Percentiles rank a stretch among this genome's conserved stretches.
These are phyloP conservation scores for Pharus latifolius DNA, from an alignment of 176 grass and related monocot genomes.

Conservation along the genomic window DNA sequence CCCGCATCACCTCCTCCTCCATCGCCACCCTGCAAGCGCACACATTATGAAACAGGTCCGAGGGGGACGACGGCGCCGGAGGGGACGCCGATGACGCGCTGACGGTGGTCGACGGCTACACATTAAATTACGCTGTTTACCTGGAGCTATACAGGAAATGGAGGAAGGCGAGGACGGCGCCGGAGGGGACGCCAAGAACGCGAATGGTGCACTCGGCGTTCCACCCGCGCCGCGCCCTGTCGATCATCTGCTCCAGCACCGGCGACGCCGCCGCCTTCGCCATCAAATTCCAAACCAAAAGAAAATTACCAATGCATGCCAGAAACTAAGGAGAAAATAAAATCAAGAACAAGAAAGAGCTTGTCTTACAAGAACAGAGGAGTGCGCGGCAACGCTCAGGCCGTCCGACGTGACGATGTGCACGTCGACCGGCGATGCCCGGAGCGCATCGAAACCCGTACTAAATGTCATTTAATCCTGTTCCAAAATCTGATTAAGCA, in stretches of 20 bases:
- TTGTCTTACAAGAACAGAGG: conserved; percentile 52
- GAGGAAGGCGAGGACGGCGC: conserved; percentile 60
- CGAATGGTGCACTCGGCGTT: conserved; percentile 27
- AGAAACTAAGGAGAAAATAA: neutral
- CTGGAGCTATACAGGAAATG: conserved; percentile 49
- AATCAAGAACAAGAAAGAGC: neutral
- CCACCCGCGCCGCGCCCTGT: conserved; percentile 20
- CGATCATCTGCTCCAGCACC: conserved; percentile 74
- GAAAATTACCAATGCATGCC: neutral
- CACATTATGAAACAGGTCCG: no score
- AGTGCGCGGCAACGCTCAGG: conserved; percentile 61
- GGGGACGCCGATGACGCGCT: no score
- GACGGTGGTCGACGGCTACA: no score
- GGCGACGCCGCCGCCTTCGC: conserved; percentile 53
- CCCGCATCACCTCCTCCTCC: conserved; percentile 24
- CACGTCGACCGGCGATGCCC: conserved; percentile 40
- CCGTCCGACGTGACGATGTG: conserved; percentile 70
- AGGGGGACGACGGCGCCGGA: no score
- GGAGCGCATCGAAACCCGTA: conserved; percentile 21
- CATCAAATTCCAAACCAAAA: neutral
- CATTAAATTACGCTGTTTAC: no score
- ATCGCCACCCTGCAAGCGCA: neutral
- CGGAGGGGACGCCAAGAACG: conserved; percentile 47
- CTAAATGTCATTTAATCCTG: neutral
- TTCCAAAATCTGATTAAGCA: neutral